Percentiles rank a stretch among this genome's conserved stretches.
Conservation (phyloP, 2,329 filamentous ascomycete genomes). For the Ophiostoma triangulosporum region DNA sequence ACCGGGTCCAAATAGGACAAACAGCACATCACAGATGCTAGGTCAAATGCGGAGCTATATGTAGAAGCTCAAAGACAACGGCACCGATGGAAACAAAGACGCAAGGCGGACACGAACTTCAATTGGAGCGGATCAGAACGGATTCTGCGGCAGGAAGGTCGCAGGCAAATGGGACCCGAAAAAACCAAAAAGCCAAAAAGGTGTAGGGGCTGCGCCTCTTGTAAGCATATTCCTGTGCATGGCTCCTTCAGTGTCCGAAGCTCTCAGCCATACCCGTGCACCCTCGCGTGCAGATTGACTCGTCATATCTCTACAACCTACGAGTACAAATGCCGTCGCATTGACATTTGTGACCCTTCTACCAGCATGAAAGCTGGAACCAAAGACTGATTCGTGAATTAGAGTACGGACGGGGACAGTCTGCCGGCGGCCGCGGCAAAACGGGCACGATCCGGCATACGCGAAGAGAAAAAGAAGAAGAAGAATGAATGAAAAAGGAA, state of each 20-base stretch:
- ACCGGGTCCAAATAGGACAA: not conserved
- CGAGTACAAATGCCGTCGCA: not conserved
- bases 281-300: constrained; percentile 2
- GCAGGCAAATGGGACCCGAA: not conserved
- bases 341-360: not conserved
- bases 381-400: not conserved
- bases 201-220: not conserved
- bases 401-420: not conserved
- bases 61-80: not conserved
- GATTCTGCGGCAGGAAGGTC: not conserved
- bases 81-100: not conserved
- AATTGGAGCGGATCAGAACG: not conserved
- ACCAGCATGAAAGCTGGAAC: not conserved
- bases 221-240: not conserved
- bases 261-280: not conserved
- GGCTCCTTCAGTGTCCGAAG: not conserved
- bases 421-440: not conserved
- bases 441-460: not conserved
- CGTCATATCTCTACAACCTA: not conserved
- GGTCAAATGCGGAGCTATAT: not conserved
- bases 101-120: not conserved
- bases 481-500: not conserved
- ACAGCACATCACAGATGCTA: not conserved
- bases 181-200: not conserved
- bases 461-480: not conserved